Base-by-base conservation (phyloP, 2,329 filamentous ascomycete genomes). In the Blumeriella jaapii region DNA sequence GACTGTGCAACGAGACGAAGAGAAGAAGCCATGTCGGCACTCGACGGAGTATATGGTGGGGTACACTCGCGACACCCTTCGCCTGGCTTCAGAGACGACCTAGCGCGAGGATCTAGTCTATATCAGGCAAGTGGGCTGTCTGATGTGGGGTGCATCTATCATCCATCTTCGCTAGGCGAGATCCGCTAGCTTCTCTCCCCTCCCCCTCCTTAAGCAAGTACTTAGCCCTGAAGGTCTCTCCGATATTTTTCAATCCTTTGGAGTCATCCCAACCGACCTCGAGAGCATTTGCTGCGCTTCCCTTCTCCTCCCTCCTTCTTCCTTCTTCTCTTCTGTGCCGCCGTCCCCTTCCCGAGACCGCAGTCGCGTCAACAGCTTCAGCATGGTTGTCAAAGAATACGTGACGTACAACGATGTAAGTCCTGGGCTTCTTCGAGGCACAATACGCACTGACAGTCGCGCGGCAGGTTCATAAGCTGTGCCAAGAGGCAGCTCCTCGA, bases 391-490 rank as follows among this genome's bases (percentile, higher is more conserved):
- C 61, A 93, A 93, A 61, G 61, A 86, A 59, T 93, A 89, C 65
- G 77, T 91, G 58, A 91, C 83, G 51, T 93, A 93, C 64, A 93
- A 93, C 61, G 76, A 91, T 74, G 83, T 87, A 66, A 32, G 34
- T 30, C 30, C 24, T 22, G 15, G 34, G 22, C 36, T 31, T 38
- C 34, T 43, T 44, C 27, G 38, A 25, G 38, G 29, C 18, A 30
- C n/a, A 9, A 29, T 39, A 29, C 40, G 24, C 8, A 38, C 37
- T 51, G 24, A 53, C 39, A 39, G 26, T 26, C 34, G 38, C 36
- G 46, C 32, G 22, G 12, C 55, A 96, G 87, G 82, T 98, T 56
- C 91, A 98, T 75, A 93, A 94, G 64, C 75, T 96, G 58, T 98
- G 91, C 69, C 82, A 95, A 64, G 70, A 80, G 57, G 77, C 85